These are phyloP conservation scores for Bipolaris oryzae DNA, from an alignment of 2,329 filamentous ascomycete species.

Conservation along the genomic window DNA sequence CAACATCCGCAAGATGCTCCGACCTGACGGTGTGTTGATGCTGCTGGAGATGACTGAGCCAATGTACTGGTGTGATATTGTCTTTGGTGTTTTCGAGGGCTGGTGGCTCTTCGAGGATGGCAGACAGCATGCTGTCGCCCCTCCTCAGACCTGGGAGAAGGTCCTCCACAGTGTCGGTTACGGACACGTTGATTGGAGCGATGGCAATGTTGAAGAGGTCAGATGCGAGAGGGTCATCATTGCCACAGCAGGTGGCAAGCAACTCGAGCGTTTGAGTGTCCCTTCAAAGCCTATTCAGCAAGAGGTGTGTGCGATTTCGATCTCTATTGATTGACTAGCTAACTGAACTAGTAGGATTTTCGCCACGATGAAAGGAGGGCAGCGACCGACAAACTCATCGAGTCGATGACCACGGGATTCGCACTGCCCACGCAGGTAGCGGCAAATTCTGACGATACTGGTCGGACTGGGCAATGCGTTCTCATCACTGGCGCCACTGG, in stretches of 20 bases:
- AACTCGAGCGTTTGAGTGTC: conserved; percentile 4
- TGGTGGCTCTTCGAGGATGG: conserved; percentile 29
- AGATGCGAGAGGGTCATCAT: conserved; percentile 9
- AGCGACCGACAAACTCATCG: background rate
- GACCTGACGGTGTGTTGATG: conserved; percentile 15
- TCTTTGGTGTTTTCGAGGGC: conserved; percentile 29
- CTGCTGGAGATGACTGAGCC: conserved; percentile 22
- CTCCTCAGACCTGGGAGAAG: conserved; percentile 10
- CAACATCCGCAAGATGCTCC: conserved; percentile 18
- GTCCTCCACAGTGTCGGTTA: conserved; percentile 16
- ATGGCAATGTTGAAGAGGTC: conserved; percentile 12
- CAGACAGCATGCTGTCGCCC: conserved; percentile 12
- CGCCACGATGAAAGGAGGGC: background rate
- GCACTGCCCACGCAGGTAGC: background rate
- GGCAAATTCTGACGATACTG: background rate
- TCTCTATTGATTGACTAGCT: background rate
- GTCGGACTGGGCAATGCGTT: conserved; percentile 22
- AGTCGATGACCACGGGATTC: background rate
- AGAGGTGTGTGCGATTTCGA: background rate
- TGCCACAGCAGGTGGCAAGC: conserved; percentile 8
- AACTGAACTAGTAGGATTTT: conserved; percentile 2
- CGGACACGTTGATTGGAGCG: conserved; percentile 20
- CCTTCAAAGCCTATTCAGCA: background rate
- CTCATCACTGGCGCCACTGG: conserved; percentile 52
- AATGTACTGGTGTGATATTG: conserved; percentile 26